Evolutionary conservation across 75 land plant species (phyloP), one percentile per base, ranked within the genome.

Genomic region (Gnetum montanum): DNA sequence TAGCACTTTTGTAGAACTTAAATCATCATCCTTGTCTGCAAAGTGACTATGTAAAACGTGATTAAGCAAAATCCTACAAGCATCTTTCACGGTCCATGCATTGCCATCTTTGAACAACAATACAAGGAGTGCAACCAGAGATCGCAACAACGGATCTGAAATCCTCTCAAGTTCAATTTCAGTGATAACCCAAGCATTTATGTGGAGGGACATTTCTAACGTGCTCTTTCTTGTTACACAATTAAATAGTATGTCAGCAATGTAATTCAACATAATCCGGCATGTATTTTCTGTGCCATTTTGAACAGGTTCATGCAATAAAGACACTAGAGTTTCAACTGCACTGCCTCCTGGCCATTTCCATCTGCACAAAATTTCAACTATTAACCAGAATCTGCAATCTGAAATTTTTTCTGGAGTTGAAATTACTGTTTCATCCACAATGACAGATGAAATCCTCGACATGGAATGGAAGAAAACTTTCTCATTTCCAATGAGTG

Each of bases 301-400:
- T 55, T 70, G 68, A 15, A 76, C 78, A 72, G 66, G 79, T n/a
- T 53, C 47, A 34, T 51, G 26, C 37, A 95, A 45, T 27, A 67
- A 74, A n/a, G 91, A 81, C 19, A 90, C 34, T 45, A 90, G 68
- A 59, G 84, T 72, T 24, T 36, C 27, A 31, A 44, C 7, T 30
- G 76, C 96, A 72, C 59, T 70, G 27, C 96, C 84, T 6, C 86
- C 86, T 49, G 72, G 67, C 96, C 92, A 95, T 35, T 72, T 68
- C 99, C 92, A 90, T 43, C 89, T 77, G 71, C 99, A 95, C 25
- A 95, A 72, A 19, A 95, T 44, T 69, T 95, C 99, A 60, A 75
- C 70, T 53, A 76, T 76, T 49, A 90, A 78, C 99, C 97, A 90
- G 6, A 69, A 56, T 59, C 93, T 65, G 54, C 65, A 60, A 47